Conservation (phyloP, 495 filamentous ascomycete genomes). For the Immersiella caudata region DNA sequence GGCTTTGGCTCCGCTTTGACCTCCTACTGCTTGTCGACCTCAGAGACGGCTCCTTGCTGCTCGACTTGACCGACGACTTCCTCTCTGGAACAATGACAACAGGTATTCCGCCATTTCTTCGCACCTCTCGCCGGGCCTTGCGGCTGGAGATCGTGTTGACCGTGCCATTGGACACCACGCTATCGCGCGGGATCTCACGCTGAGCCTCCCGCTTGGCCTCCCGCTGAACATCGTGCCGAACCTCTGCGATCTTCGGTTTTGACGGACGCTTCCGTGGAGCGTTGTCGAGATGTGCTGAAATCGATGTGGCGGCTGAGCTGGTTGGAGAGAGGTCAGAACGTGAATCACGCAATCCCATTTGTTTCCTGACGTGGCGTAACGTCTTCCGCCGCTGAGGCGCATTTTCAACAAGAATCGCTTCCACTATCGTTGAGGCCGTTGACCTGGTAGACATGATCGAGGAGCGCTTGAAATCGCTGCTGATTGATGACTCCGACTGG, state of each 20-base stretch:
- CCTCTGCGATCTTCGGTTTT: constrained; percentile 32
- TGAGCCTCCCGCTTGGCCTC: constrained; percentile 31
- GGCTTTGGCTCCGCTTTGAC: constrained; percentile 49
- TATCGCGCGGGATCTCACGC: constrained; percentile 46
- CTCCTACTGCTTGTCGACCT: constrained; percentile 56
- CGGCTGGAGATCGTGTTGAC: constrained; percentile 56
- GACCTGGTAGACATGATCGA: constrained; percentile 65
- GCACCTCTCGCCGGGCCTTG: constrained; percentile 58
- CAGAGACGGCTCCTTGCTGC: constrained; percentile 50
- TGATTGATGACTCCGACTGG: constrained; percentile 48
- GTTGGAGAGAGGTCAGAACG: constrained; percentile 58
- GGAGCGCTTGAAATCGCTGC: constrained; percentile 52
- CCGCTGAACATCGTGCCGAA: constrained; percentile 14
- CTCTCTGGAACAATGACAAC: constrained; percentile 75
- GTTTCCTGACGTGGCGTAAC: constrained; percentile 71
- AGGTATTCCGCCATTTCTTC: constrained; percentile 60
- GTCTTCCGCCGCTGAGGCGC: constrained; percentile 59
- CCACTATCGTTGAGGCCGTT: constrained; percentile 67
- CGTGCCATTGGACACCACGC: constrained; percentile 62
- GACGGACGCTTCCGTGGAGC: constrained; percentile 29
- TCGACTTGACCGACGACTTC: constrained; percentile 63
- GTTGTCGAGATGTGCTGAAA: constrained; percentile 34
- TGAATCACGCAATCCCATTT: constrained; percentile 52
- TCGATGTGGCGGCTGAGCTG: constrained; percentile 44
- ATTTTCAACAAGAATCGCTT: constrained; percentile 69